Evolutionary conservation across 2,329 filamentous ascomycete species (phyloP).

Genomic region (Sphaerulina vaccinii): DNA sequence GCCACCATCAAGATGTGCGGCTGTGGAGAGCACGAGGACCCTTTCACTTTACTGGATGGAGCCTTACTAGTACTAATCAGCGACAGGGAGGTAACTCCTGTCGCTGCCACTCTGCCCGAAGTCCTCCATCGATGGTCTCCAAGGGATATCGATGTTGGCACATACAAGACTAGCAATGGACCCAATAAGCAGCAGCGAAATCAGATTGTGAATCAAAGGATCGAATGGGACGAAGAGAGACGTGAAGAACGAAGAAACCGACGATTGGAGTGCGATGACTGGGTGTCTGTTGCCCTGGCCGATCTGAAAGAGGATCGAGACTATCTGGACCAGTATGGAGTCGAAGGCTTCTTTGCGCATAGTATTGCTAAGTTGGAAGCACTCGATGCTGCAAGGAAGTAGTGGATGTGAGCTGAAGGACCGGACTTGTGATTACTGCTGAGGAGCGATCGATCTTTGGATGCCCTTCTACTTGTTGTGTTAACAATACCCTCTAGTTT

Average conservation of each 20-base stretch:
- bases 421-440: too few relatives aligned
- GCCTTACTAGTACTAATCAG: constrained; percentile 2
- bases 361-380: constrained; percentile 10
- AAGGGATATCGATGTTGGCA: constrained; percentile 8
- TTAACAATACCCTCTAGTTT: too few relatives aligned
- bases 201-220: constrained; percentile 3
- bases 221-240: constrained; percentile 14
- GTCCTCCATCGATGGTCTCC: background rate
- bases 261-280: constrained; percentile 8
- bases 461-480: too few relatives aligned
- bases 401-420: too few relatives aligned
- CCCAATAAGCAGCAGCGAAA: constrained; percentile 16
- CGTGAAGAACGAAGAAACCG: constrained; percentile 1
- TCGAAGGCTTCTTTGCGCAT: constrained; percentile 7
- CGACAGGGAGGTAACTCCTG: background rate
- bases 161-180: constrained; percentile 9
- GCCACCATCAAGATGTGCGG: constrained; percentile 1
- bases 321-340: constrained; percentile 10
- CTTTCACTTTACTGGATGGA: constrained; percentile 1
- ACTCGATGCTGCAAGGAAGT: constrained; percentile 6
- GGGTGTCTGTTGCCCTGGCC: constrained; percentile 4
- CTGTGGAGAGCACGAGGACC: background rate
- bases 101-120: too few relatives aligned
- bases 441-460: too few relatives aligned
- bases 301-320: constrained; percentile 1